Conservation (phyloP, 768 basidiomycete species). For the Candolleomyces eurysporus region DNA sequence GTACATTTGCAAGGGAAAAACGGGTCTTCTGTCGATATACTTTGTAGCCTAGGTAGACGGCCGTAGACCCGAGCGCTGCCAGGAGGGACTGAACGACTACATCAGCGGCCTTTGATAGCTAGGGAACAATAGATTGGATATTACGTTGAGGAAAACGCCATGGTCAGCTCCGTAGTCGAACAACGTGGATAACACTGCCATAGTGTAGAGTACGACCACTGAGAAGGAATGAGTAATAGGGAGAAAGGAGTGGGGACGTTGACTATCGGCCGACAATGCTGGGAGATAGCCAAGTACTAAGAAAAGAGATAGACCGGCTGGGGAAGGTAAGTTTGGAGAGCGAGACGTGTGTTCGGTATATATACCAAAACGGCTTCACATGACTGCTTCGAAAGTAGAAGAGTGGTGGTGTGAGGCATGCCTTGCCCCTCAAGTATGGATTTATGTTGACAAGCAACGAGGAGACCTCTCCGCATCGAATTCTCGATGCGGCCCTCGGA, state of each 20-base stretch:
- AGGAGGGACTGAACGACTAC: slow-evolving; percentile 8
- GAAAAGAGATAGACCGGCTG: neutral
- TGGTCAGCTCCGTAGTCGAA: neutral
- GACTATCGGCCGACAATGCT: neutral
- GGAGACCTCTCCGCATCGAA: neutral
- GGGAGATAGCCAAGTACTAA: neutral
- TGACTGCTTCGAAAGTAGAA: slow-evolving; percentile 4
- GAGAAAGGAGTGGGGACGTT: neutral
- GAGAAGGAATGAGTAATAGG: neutral
- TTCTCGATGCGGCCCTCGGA: slow-evolving; percentile 2
- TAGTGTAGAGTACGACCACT: neutral
- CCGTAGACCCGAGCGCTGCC: slow-evolving; percentile 13
- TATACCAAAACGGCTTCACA: slow-evolving; percentile 3
- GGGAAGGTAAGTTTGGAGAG: neutral
- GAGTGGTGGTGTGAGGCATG: slow-evolving; percentile 4
- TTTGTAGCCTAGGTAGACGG: slow-evolving; percentile 20
- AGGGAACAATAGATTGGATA: neutral
- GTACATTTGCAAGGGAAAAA: slow-evolving; percentile 43
- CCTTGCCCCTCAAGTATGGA: neutral
- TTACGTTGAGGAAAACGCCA: slow-evolving; percentile 3
- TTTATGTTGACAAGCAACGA: neutral
- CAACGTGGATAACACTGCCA: slow-evolving; percentile 4
- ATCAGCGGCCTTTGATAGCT: neutral
- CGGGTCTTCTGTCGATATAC: slow-evolving; percentile 34
- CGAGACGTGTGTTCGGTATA: slow-evolving; percentile 1